Evolutionary conservation across 805 yeast genomes (phyloP).

Genomic region (Maudiozyma bulderi): DNA sequence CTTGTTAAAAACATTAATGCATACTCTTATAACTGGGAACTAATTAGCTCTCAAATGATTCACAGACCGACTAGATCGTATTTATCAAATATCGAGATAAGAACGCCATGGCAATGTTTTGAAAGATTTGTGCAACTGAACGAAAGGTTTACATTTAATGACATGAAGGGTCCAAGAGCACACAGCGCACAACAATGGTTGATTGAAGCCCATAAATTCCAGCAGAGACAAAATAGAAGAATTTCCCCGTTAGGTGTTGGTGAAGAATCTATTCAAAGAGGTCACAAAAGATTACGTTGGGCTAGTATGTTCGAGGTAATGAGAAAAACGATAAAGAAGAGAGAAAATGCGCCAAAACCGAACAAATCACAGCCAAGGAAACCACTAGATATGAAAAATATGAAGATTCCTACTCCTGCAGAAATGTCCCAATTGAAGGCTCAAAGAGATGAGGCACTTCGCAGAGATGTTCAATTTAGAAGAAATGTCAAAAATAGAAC

Average conservation of each 20-base stretch:
- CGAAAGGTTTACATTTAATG: conserved; percentile 77
- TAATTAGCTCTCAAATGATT: conserved; percentile 73
- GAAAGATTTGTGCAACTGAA: conserved; percentile 90
- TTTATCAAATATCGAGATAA: conserved; percentile 79
- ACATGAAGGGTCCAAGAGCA: conserved; percentile 81
- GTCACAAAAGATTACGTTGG: conserved; percentile 87
- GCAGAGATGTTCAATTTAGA: conserved; percentile 42
- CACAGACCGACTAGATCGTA: conserved; percentile 59
- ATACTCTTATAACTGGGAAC: conserved; percentile 86
- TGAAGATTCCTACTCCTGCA: conserved; percentile 67
- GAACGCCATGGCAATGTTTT: conserved; percentile 98
- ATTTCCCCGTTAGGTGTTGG: conserved; percentile 93
- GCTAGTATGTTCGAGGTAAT: conserved; percentile 96
- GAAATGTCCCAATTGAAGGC: conserved; percentile 75
- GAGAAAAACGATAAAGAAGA: conserved; percentile 77
- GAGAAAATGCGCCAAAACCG: conserved; percentile 68
- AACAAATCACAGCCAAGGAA: conserved; percentile 36
- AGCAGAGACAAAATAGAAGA: conserved; percentile 77
- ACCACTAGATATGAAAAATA: conserved; percentile 33
- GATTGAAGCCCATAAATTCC: conserved; percentile 82
- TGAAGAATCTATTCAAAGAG: conserved; percentile 83
- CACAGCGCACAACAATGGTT: conserved; percentile 83
- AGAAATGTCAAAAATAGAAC: conserved; percentile 25
- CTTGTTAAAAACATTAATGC: conserved; percentile 76
- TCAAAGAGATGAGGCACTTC: conserved; percentile 78